Conservation (phyloP, 805 yeast species). For the Zygoascus ofunaensis region DNA sequence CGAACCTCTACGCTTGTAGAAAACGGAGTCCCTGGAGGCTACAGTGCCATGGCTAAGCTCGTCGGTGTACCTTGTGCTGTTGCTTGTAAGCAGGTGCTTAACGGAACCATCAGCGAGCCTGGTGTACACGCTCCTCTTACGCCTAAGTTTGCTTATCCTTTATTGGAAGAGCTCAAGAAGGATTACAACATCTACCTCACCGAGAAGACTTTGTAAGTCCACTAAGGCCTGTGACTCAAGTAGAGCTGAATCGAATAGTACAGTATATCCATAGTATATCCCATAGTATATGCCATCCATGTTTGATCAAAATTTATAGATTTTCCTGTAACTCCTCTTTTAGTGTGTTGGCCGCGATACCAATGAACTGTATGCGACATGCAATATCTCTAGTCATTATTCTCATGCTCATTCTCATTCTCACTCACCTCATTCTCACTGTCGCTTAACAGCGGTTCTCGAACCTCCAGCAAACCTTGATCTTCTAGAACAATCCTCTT, state of each 20-base stretch:
- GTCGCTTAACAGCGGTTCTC: slow-evolving; percentile 28
- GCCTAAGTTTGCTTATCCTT: slow-evolving; percentile 81
- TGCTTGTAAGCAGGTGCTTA: slow-evolving; percentile 77
- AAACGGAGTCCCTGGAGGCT: slow-evolving; percentile 80
- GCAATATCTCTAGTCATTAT: too few species aligned
- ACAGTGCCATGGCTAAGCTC: slow-evolving; percentile 96
- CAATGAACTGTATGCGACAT: too few species aligned
- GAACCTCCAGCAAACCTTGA: slow-evolving; percentile 25
- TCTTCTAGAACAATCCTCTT: slow-evolving; percentile 31
- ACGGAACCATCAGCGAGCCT: slow-evolving; percentile 65
- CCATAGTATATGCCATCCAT: too few species aligned
- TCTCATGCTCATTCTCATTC: background rate
- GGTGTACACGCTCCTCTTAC: slow-evolving; percentile 92
- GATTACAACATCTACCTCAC: slow-evolving; percentile 78
- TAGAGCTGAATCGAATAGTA: too few species aligned
- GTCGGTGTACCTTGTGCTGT: slow-evolving; percentile 99
- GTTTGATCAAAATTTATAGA: too few species aligned
- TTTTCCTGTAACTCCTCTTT: too few species aligned
- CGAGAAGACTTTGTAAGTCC: slow-evolving; percentile 57
- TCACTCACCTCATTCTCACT: slow-evolving; percentile 25
- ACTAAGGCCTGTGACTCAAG: slow-evolving; percentile 24
- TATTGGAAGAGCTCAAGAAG: slow-evolving; percentile 85
- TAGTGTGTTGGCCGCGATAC: too few species aligned
- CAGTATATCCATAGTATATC: too few species aligned
- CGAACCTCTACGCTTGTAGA: slow-evolving; percentile 95